A percentile compares a stretch with the other conserved stretches of the same genome.
These are phyloP conservation scores for Zymoseptoria passerinii DNA, from an alignment of 2,329 filamentous ascomycete genomes.

Conservation along the genomic window DNA sequence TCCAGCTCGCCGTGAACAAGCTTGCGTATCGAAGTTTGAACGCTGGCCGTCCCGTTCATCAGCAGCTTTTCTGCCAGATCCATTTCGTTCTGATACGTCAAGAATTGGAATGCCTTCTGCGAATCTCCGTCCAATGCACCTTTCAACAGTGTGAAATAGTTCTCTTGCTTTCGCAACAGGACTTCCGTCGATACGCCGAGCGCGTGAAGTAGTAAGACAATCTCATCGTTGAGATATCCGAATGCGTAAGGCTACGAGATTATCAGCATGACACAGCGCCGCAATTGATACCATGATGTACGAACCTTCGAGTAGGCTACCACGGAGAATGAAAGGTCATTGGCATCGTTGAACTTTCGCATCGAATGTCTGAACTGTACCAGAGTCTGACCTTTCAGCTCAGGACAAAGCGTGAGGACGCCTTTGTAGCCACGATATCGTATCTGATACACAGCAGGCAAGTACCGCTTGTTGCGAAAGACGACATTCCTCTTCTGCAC, in stretches of 20 bases:
- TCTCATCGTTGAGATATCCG: slow-evolving; percentile 5
- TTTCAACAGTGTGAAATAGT: background rate
- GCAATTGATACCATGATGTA: background rate
- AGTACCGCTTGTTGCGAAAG: background rate
- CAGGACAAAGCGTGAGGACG: background rate
- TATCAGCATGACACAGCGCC: background rate
- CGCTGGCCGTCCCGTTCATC: background rate
- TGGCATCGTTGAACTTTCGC: slow-evolving; percentile 1
- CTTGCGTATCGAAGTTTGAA: background rate
- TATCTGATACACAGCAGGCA: slow-evolving; percentile 2
- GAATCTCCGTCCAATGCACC: background rate
- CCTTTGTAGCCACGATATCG: slow-evolving; percentile 5
- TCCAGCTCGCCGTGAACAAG: slow-evolving; percentile 1
- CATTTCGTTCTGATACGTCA: slow-evolving; percentile 1
- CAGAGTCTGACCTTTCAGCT: background rate
- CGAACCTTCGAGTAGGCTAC: slow-evolving; percentile 2
- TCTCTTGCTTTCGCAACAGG: background rate
- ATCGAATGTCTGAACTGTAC: slow-evolving; percentile 1
- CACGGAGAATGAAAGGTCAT: slow-evolving; percentile 2
- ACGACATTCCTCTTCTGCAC: background rate
- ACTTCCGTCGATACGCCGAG: slow-evolving; percentile 1
- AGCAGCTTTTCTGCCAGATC: slow-evolving; percentile 1
- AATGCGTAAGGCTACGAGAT: slow-evolving; percentile 1
- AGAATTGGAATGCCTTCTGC: background rate
- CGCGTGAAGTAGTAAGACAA: slow-evolving; percentile 1